Evolutionary conservation across 2,329 filamentous ascomycete genomes (phyloP).

Genomic region (Cytospora mali): DNA sequence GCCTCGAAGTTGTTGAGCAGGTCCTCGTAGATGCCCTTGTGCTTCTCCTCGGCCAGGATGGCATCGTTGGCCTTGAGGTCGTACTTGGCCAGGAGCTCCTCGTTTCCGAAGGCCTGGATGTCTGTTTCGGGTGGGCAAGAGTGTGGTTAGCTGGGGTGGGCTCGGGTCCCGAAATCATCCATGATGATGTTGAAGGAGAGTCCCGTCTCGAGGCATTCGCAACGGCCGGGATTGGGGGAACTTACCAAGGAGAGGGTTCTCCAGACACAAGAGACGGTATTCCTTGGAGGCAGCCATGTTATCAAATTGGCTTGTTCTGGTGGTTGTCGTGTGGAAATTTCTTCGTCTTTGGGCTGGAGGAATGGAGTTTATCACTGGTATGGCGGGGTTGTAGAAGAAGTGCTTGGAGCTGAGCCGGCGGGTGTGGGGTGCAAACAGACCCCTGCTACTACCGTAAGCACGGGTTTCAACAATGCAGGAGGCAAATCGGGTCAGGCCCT

Average conservation of each 20-base stretch:
- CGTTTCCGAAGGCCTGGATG: slow-evolving; percentile 85
- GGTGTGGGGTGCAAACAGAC: slow-evolving; percentile 27
- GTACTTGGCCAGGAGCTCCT: slow-evolving; percentile 89
- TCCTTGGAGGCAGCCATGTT: slow-evolving; percentile 76
- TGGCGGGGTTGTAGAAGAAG: slow-evolving; percentile 35
- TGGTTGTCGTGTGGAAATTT: slow-evolving; percentile 29
- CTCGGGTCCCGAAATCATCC: slow-evolving; percentile 10
- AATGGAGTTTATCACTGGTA: slow-evolving; percentile 27
- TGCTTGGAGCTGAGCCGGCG: slow-evolving; percentile 21
- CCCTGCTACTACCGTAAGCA: slow-evolving; percentile 15
- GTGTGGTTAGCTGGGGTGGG: slow-evolving; percentile 8
- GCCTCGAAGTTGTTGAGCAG: slow-evolving; percentile 89
- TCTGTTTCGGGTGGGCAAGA: slow-evolving; percentile 52
- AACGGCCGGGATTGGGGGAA: slow-evolving; percentile 28
- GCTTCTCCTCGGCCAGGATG: slow-evolving; percentile 92
- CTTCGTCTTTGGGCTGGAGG: slow-evolving; percentile 31
- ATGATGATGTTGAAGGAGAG: slow-evolving; percentile 26
- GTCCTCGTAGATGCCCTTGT: slow-evolving; percentile 89
- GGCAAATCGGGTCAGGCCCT: slow-evolving; percentile 23
- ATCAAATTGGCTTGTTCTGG: slow-evolving; percentile 32
- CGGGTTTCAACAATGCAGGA: slow-evolving; percentile 20
- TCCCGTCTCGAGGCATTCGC: slow-evolving; percentile 13
- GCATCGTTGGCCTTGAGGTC: slow-evolving; percentile 94
- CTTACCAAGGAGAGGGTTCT: slow-evolving; percentile 95
- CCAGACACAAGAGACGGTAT: slow-evolving; percentile 87